phyloP scores from a whole-genome alignment of 1,139 yeast species.

The Scheffersomyces parashehatae region DNA sequence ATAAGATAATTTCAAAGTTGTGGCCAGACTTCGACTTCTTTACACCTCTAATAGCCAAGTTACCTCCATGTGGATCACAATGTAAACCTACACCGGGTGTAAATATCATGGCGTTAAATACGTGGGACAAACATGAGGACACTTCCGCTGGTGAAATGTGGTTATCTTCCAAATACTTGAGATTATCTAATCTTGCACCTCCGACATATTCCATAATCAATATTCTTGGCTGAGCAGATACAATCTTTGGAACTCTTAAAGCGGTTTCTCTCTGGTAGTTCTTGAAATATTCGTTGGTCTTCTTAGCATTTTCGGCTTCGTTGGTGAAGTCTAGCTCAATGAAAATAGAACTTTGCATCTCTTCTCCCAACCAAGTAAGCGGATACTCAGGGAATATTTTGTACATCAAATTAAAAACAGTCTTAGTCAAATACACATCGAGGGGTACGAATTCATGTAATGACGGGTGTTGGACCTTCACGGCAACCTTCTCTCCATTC shows the following conservation, averaged over 20 bases:
- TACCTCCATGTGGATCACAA: slow-evolving; percentile 99
- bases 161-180: slow-evolving; percentile 60
- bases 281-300: slow-evolving; percentile 67
- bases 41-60: slow-evolving; percentile 71
- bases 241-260: slow-evolving; percentile 71
- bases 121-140: slow-evolving; percentile 81
- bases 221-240: slow-evolving; percentile 67
- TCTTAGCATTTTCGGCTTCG: slow-evolving; percentile 79
- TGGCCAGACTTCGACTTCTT: slow-evolving; percentile 45
- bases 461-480: slow-evolving; percentile 92
- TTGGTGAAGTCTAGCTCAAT: slow-evolving; percentile 85
- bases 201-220: slow-evolving; percentile 84
- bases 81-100: slow-evolving; percentile 90
- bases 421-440: slow-evolving; percentile 75
- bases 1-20: slow-evolving; percentile 87
- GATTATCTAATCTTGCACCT: slow-evolving; percentile 83
- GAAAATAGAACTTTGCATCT: slow-evolving; percentile 78
- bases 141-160: slow-evolving; percentile 76
- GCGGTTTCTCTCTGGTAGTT: slow-evolving; percentile 64
- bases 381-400: slow-evolving; percentile 92
- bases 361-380: slow-evolving; percentile 90
- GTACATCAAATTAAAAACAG: slow-evolving; percentile 74
- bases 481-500: slow-evolving; percentile 79
- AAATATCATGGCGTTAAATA: slow-evolving; percentile 93
- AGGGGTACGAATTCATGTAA: slow-evolving; percentile 85